Evolutionary conservation across 352 stramenopile species (phyloP), one percentile per base, ranked within the genome.

Genomic region (Globisporangium barbulae): DNA sequence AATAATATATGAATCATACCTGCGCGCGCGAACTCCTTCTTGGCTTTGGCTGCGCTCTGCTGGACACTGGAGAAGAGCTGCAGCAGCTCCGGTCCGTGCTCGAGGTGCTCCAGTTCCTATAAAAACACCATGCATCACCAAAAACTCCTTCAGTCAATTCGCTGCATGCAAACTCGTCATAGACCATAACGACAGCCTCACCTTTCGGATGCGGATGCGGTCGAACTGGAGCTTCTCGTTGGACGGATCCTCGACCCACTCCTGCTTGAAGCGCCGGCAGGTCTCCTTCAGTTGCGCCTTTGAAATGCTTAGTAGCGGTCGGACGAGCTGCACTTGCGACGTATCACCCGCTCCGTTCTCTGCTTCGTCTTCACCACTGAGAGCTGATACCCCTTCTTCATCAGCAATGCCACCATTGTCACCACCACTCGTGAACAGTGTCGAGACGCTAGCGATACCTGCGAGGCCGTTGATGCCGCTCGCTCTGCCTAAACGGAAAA

Each of bases 201-300:
- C 85, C 78, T 94, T 88, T 37, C 87, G 85, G 52, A 96, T 93
- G 8, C 87, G 81, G 62, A 94, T 83, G 33, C 87, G 82, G 56
- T 96, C 87, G 56, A 88, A 96, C 61, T 81, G 48, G 5, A 81
- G 72, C 54, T 87, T 78, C 54, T 94, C 77, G 57, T 96, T 96
- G 5, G 79, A 89, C 21, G 85, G 87, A 72, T 96, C 87, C 59
- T 96, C 83, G 17, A 93, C 81, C 87, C 87, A 96, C 28, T 70
- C 57, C 57, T 93, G 83, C 5, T 73, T 33, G 57, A 96, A 96
- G 31, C 75, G 79, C 52, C 79, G 47, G 64, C 85, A 94, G 10
- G 87, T 96, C 33, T 69, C 76, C 57, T 82, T 87, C 45, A 96
- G 53, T 44, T 79, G 67, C 2, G 73, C 54, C 69, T 94, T 96